Conservation (phyloP, 768 basidiomycete genomes). For the Lyophyllum decastes region DNA sequence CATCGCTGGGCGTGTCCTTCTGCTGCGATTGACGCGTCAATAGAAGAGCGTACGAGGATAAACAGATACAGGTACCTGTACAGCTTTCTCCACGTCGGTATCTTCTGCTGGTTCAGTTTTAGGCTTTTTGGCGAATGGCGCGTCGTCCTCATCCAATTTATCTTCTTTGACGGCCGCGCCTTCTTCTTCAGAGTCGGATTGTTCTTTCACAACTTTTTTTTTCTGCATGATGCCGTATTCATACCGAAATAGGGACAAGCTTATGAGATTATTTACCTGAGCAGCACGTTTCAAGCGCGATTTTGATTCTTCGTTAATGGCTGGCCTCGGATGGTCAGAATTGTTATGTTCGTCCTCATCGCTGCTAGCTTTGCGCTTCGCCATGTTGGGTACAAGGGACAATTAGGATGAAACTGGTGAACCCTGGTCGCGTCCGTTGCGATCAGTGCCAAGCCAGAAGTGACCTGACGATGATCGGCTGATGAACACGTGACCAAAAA, state of each 20-base stretch:
- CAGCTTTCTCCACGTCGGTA: background rate
- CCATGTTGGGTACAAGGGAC: slow-evolving; percentile 18
- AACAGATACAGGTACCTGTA: background rate
- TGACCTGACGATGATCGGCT: background rate
- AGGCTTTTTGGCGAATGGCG: slow-evolving; percentile 35
- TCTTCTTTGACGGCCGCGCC: slow-evolving; percentile 9
- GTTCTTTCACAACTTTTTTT: slow-evolving; percentile 4
- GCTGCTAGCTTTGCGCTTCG: slow-evolving; percentile 25
- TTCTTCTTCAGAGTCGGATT: slow-evolving; percentile 20
- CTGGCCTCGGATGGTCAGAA: background rate
- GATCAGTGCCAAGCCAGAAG: background rate
- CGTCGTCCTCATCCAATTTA: slow-evolving; percentile 7
- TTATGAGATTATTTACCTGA: slow-evolving; percentile 9
- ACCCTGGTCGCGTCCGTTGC: background rate
- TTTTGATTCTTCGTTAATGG: slow-evolving; percentile 2
- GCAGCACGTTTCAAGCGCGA: slow-evolving; percentile 8
- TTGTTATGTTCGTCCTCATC: slow-evolving; percentile 11
- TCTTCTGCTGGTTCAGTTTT: slow-evolving; percentile 20
- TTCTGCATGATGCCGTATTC: slow-evolving; percentile 2
- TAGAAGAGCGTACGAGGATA: background rate
- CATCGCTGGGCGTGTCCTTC: slow-evolving; percentile 19
- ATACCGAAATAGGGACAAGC: background rate
- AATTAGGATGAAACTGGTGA: background rate
- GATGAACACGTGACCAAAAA: slow-evolving; percentile 13
- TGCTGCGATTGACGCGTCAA: background rate